These are phyloP conservation scores for Pichia sp. DNA, from an alignment of 1,139 yeast species.

Conservation along the genomic window DNA sequence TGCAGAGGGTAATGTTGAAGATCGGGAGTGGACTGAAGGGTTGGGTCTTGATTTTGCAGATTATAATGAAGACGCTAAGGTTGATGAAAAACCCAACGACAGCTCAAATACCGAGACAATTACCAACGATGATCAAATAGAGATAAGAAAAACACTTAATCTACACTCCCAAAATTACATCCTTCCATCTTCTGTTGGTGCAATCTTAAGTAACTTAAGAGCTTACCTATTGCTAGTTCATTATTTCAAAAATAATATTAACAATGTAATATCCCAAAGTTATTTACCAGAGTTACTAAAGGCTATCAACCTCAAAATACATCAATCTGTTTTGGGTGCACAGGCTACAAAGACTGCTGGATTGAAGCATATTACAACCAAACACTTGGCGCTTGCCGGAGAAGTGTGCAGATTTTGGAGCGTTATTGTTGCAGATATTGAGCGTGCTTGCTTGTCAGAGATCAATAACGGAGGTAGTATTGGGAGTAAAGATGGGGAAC, in stretches of 20 bases:
- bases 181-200: constrained; percentile 41
- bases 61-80: constrained; percentile 13
- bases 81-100: constrained; percentile 19
- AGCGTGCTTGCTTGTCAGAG: constrained; percentile 11
- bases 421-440: constrained; percentile 12
- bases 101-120: background rate
- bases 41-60: constrained; percentile 19
- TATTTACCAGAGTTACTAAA: constrained; percentile 42
- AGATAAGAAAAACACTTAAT: constrained; percentile 34
- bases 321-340: constrained; percentile 66
- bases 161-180: constrained; percentile 36
- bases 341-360: constrained; percentile 78
- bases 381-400: constrained; percentile 65
- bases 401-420: constrained; percentile 40
- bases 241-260: constrained; percentile 38
- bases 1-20: constrained; percentile 26
- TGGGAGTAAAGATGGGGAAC: background rate
- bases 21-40: constrained; percentile 14
- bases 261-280: constrained; percentile 34
- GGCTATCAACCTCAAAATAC: constrained; percentile 51
- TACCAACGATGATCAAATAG: background rate
- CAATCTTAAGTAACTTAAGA: constrained; percentile 38
- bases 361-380: constrained; percentile 68
- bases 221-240: constrained; percentile 48
- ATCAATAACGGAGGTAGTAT: constrained; percentile 4